These are phyloP conservation scores for Xylariaceae sp. DNA, from an alignment of 2,329 filamentous ascomycete genomes.

Conservation along the genomic window DNA sequence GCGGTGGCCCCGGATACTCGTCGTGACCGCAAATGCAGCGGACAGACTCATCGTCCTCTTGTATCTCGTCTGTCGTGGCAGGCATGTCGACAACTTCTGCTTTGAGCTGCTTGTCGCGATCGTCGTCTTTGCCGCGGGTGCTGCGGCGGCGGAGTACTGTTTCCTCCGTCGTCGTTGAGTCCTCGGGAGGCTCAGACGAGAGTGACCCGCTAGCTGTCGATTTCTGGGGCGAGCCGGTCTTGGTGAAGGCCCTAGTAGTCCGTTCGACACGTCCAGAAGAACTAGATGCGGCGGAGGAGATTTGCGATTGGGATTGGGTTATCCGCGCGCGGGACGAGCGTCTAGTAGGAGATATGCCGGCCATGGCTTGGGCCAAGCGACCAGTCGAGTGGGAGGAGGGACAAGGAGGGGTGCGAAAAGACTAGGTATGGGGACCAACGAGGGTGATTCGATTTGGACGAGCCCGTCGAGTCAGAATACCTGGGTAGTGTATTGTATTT, in stretches of 20 bases:
- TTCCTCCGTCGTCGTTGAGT: conserved; percentile 54
- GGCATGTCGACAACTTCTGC: conserved; percentile 45
- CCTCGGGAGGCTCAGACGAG: conserved; percentile 63
- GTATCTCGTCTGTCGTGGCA: conserved; percentile 58
- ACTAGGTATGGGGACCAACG: conserved; percentile 9
- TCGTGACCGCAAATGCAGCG: conserved; percentile 91
- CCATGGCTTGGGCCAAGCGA: conserved; percentile 32
- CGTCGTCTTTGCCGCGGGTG: conserved; percentile 67
- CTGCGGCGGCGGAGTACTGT: conserved; percentile 68
- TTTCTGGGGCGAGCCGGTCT: conserved; percentile 67
- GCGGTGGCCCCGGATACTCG: conserved; percentile 84
- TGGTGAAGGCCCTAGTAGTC: conserved; percentile 65
- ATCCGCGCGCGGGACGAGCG: conserved; percentile 87
- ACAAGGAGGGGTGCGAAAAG: conserved; percentile 17
- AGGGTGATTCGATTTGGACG: conserved; percentile 5
- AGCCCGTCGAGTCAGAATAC: conserved; percentile 8
- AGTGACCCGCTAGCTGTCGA: conserved; percentile 68
- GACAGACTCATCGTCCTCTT: conserved; percentile 89
- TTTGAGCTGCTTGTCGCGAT: conserved; percentile 42
- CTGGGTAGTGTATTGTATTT: background rate
- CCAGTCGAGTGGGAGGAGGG: conserved; percentile 16
- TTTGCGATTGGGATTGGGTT: conserved; percentile 68
- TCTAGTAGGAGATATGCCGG: conserved; percentile 61
- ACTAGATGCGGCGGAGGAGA: conserved; percentile 72
- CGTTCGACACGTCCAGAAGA: conserved; percentile 72